phyloP scores from a whole-genome alignment of 179 eudicot species.

The Beta macrorhiza region DNA sequence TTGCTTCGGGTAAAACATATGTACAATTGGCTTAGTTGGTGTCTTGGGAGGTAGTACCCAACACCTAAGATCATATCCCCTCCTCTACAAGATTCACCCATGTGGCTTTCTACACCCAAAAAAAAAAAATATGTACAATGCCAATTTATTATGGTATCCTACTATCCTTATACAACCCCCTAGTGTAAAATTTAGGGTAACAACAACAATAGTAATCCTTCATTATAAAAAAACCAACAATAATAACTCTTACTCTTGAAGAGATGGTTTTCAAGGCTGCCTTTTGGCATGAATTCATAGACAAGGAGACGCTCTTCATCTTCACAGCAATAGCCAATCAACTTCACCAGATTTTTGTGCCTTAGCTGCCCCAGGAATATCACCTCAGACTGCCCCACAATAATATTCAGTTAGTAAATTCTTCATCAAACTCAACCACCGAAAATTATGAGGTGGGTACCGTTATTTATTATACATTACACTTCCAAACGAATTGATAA shows the following conservation, averaged over 20 bases:
- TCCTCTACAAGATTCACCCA: too few relatives aligned
- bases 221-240: background rate
- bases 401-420: background rate
- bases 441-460: background rate
- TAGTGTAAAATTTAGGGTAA: background rate
- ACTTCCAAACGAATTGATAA: background rate
- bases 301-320: conserved; percentile 50
- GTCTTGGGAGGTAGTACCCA: too few relatives aligned
- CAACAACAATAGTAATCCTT: background rate
- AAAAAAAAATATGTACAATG: too few relatives aligned
- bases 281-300: conserved; percentile 51
- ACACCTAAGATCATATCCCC: too few relatives aligned
- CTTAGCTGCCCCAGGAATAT: conserved; percentile 48
- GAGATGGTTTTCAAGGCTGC: conserved; percentile 55
- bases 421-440: conserved; percentile 7
- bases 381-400: conserved; percentile 42
- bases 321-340: conserved; percentile 51
- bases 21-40: too few relatives aligned
- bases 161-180: too few relatives aligned
- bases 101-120: too few relatives aligned
- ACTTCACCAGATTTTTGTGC: conserved; percentile 42
- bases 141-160: too few relatives aligned
- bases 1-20: too few relatives aligned
- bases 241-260: conserved; percentile 36
- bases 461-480: background rate